A percentile compares a stretch with the other conserved stretches of the same genome.
Evolutionary conservation across 768 basidiomycete genomes (phyloP).

Genomic region (Rossbeevera mucosa): DNA sequence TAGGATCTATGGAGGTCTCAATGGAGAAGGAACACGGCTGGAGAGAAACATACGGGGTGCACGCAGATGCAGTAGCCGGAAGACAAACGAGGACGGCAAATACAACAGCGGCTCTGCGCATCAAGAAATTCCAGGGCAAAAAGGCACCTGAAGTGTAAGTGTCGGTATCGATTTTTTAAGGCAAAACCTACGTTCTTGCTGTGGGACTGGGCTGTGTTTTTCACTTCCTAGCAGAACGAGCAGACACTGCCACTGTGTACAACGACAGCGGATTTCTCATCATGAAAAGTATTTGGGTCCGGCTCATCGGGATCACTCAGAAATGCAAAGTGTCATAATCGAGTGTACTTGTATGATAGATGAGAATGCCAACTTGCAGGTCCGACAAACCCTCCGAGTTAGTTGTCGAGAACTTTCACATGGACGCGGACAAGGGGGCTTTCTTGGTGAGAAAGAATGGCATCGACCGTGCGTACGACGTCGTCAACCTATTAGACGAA

Average conservation of each 20-base stretch:
- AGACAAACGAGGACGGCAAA: conserved; percentile 2
- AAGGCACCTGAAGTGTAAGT: not conserved
- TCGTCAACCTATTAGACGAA: conserved; percentile 3
- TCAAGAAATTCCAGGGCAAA: not conserved
- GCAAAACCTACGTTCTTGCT: too few species aligned
- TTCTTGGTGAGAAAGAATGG: conserved; percentile 32
- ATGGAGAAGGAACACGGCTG: not conserved
- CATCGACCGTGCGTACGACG: conserved; percentile 33
- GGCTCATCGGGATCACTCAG: too few species aligned
- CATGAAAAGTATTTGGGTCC: too few species aligned
- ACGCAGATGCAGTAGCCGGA: conserved; percentile 15
- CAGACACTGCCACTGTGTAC: too few species aligned
- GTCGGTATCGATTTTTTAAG: not conserved
- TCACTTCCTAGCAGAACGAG: too few species aligned
- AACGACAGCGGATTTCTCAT: too few species aligned
- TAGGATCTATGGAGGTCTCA: not conserved
- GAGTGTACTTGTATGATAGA: too few species aligned
- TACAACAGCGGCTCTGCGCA: conserved; percentile 3
- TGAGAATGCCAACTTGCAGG: conserved; percentile 2
- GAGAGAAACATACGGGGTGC: conserved; percentile 7
- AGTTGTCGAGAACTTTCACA: conserved; percentile 9
- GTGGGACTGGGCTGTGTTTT: too few species aligned
- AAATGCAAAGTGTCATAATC: too few species aligned
- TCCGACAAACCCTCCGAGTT: conserved; percentile 1
- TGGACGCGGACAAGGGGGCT: conserved; percentile 13